Conservation (phyloP, 305 asterid species). For the Plantago lanceolata region DNA sequence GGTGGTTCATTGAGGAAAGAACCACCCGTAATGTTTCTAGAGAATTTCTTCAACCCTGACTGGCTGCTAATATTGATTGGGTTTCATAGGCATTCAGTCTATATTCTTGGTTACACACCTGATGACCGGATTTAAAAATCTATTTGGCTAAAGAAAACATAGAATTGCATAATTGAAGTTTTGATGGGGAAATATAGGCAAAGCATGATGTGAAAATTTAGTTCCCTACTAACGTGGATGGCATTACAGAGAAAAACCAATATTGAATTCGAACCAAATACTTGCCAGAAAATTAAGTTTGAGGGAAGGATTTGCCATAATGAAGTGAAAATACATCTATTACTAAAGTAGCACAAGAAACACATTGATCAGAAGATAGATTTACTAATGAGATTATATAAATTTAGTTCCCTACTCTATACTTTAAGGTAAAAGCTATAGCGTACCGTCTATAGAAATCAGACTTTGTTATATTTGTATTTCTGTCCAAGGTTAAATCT, state of each 20-base stretch:
- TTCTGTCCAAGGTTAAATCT: slow-evolving; percentile 94
- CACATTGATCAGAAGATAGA: background rate
- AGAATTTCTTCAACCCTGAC: no score
- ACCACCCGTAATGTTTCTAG: no score
- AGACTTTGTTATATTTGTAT: slow-evolving; percentile 76
- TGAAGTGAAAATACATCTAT: background rate
- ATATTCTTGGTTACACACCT: no score
- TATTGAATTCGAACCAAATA: background rate
- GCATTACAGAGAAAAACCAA: background rate
- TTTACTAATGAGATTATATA: background rate
- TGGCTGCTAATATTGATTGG: no score
- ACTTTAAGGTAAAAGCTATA: background rate
- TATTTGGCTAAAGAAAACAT: no score
- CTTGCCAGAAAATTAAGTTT: background rate
- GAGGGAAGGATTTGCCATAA: background rate
- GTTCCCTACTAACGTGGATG: no score
- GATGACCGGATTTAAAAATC: no score
- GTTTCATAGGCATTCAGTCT: no score
- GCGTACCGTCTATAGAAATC: slow-evolving; percentile 18
- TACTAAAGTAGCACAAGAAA: background rate
- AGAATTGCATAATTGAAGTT: no score
- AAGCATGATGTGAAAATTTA: no score
- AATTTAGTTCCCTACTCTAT: background rate
- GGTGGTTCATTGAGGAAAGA: no score
- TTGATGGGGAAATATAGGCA: no score